Evolutionary conservation across 108 stramenopile species (phyloP).

Genomic region (Fragilaria crotonensis): DNA sequence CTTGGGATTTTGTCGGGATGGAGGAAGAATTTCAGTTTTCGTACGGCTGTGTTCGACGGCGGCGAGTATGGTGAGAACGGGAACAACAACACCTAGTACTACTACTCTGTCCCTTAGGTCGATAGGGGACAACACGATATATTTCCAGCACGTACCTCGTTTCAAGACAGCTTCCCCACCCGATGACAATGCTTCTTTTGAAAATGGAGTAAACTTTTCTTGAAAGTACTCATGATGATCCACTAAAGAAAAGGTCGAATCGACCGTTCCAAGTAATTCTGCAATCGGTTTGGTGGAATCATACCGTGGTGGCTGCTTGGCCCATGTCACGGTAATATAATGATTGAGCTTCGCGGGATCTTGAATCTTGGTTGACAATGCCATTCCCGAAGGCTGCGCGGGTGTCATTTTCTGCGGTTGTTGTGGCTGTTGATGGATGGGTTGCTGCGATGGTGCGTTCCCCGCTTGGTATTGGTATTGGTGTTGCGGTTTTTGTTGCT

Average conservation of each 20-base stretch:
- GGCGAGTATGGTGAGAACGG: not conserved
- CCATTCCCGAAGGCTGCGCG: not conserved
- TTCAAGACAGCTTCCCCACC: constrained; percentile 25
- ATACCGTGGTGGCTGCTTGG: constrained; percentile 15
- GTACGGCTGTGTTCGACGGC: constrained; percentile 19
- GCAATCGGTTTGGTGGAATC: constrained; percentile 11
- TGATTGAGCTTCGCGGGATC: constrained; percentile 6
- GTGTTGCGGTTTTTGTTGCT: not conserved
- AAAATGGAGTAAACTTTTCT: constrained; percentile 34
- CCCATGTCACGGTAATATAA: constrained; percentile 18
- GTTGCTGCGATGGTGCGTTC: not conserved
- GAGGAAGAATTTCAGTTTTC: constrained; percentile 31
- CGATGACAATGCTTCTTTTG: constrained; percentile 20
- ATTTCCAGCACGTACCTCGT: constrained; percentile 9
- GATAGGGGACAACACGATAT: too few relatives aligned
- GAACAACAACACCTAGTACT: too few relatives aligned
- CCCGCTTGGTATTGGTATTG: not conserved
- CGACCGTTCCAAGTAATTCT: constrained; percentile 19
- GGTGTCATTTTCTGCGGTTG: not conserved
- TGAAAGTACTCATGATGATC: constrained; percentile 34
- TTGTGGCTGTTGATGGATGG: not conserved
- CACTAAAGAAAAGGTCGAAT: constrained; percentile 18
- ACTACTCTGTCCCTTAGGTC: too few relatives aligned
- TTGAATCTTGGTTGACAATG: not conserved
- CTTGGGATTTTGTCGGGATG: constrained; percentile 42